Conservation (phyloP, 768 basidiomycete genomes). For the Suillus ampliporus region DNA sequence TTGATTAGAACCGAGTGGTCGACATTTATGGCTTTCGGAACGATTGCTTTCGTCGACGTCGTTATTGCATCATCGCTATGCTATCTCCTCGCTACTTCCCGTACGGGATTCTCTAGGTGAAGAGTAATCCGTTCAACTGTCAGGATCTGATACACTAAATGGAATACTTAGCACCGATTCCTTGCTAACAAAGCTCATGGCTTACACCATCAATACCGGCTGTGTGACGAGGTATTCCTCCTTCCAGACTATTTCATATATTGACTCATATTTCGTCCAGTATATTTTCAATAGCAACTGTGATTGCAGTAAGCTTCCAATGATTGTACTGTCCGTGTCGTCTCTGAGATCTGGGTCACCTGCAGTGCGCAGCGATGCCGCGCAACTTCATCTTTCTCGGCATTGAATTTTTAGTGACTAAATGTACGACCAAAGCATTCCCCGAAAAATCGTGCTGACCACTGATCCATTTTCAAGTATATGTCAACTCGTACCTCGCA, state of each 20-base stretch:
- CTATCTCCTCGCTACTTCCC: slow-evolving; percentile 7
- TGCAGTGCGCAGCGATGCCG: slow-evolving; percentile 12
- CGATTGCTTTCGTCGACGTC: not conserved
- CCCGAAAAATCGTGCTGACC: not conserved
- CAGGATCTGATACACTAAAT: not conserved
- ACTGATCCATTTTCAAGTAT: not conserved
- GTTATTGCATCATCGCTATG: slow-evolving; percentile 9
- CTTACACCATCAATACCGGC: slow-evolving; percentile 1
- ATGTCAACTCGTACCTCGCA: slow-evolving; percentile 2
- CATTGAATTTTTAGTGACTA: slow-evolving; percentile 6
- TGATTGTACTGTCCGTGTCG: not conserved
- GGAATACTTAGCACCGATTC: slow-evolving; percentile 5
- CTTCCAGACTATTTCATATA: not conserved
- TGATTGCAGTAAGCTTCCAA: slow-evolving; percentile 7
- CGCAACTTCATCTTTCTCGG: slow-evolving; percentile 8
- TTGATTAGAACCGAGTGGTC: not conserved
- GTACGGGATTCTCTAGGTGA: slow-evolving; percentile 6
- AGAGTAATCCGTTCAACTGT: not conserved
- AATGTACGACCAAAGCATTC: not conserved
- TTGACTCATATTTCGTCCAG: not conserved
- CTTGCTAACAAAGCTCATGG: slow-evolving; percentile 8
- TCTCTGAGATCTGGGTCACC: not conserved
- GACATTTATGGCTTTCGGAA: slow-evolving; percentile 5
- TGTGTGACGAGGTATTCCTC: slow-evolving; percentile 7
- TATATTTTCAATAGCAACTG: not conserved